Evolutionary conservation across 305 asterid species (phyloP), one percentile per base, ranked within the genome.

Genomic region (Withania somnifera): DNA sequence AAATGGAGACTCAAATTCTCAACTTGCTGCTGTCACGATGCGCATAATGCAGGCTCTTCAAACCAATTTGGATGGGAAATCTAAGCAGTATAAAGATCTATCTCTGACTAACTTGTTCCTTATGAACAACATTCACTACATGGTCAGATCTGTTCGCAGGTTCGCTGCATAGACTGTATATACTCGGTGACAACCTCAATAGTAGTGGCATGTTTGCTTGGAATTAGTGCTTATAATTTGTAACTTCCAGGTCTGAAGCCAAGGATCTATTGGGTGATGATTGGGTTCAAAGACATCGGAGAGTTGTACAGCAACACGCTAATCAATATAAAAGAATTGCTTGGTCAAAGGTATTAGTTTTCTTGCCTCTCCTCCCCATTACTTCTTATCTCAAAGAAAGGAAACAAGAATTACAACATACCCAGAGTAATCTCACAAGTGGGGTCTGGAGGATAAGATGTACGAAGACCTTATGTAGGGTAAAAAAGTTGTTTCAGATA

Each of bases 141-240:
- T 96, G 95, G 99, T 96, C 90, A 91, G 99, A 97, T 97, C 99
- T 14, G 99, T 97, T 52, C 97, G 99, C 90, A 94, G 98, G 99
- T 94, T 83, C 13, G 90, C 80, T 50, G 15, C 24, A 47, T 57
- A 17, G 20, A 81, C 14, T 79, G 19, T 60, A 56, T 56, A 56
- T 42, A 60, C 73, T 57, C 36, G 17, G 82, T 2, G 24, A 58
- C 19, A 11, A n/a, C 58, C 36, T 13, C 17, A 32, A 2, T 56
- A 1, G 3, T 58, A 14, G 24, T 79, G n/a, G n/a, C n/a, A 38
- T 42, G 36, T 4, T 40, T 83, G n/a, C 54, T 81, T 78, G 79
- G 54, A 67, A 50, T 67, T 32, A 47, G 26, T 78, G 57, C 83
- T 84, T 64, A 51, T 61, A 58, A 26, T 60, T 83, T 83, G 68